Percentiles rank a stretch among this genome's conserved stretches.
phyloP scores from a whole-genome alignment of 2,329 filamentous ascomycete genomes.

The Gliomastix tumulicola region DNA sequence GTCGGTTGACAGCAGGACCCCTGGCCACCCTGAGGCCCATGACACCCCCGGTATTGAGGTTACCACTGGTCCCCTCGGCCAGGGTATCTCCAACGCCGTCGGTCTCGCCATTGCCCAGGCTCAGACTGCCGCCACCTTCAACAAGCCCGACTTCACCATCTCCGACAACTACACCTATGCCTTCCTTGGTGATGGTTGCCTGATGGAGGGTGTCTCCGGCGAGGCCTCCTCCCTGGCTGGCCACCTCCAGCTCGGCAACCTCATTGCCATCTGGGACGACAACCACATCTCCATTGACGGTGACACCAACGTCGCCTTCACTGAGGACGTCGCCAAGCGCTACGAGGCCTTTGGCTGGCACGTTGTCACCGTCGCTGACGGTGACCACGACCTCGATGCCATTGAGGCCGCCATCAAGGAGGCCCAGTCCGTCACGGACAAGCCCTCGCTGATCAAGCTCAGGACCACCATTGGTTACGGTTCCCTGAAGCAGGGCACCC shows the following conservation, averaged over 20 bases:
- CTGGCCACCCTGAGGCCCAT: conserved; percentile 92
- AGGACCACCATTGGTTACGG: conserved; percentile 97
- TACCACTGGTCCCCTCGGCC: conserved; percentile 93
- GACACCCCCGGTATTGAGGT: conserved; percentile 97
- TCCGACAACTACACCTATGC: conserved; percentile 95
- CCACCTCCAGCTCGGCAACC: conserved; percentile 94
- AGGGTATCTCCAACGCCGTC: conserved; percentile 95
- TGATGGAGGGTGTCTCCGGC: conserved; percentile 95
- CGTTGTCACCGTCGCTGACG: conserved; percentile 73
- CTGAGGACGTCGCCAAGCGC: conserved; percentile 89
- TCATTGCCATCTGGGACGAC: conserved; percentile 96
- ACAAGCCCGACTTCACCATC: conserved; percentile 89
- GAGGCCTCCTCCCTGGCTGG: conserved; percentile 91
- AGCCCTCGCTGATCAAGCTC: conserved; percentile 95
- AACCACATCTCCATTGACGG: conserved; percentile 96
- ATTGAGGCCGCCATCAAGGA: conserved; percentile 86
- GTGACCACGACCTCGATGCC: conserved; percentile 77
- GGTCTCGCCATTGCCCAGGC: conserved; percentile 96
- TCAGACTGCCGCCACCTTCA: conserved; percentile 86
- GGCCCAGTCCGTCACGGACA: conserved; percentile 84
- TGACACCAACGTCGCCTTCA: conserved; percentile 93
- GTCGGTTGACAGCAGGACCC: conserved; percentile 66
- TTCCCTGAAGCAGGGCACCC: conserved; percentile 86
- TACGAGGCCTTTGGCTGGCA: conserved; percentile 99
- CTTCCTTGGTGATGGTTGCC: conserved; percentile 97